Evolutionary conservation across 2,329 filamentous ascomycete species (phyloP).

Genomic region (Arthrobotrys megalospora): DNA sequence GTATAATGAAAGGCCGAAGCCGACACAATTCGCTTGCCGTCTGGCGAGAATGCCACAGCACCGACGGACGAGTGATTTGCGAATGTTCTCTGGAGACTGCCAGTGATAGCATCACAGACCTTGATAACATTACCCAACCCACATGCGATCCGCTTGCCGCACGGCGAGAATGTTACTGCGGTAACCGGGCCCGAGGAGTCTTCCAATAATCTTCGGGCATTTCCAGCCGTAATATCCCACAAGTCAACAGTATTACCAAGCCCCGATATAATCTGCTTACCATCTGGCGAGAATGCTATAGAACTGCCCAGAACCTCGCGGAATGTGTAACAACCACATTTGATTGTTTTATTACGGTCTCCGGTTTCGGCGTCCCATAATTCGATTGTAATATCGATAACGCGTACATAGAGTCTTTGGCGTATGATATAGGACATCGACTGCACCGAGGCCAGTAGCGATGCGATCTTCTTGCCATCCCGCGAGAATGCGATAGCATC

Average conservation of each 20-base stretch:
- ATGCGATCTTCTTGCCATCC: background rate
- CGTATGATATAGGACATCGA: too few species aligned
- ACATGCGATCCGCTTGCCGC: background rate
- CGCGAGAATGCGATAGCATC: background rate
- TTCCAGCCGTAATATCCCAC: background rate
- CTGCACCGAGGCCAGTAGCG: too few species aligned
- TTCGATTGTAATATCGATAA: background rate
- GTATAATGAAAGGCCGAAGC: too few species aligned
- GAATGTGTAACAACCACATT: background rate
- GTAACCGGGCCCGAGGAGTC: background rate
- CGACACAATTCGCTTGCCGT: background rate
- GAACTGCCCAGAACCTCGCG: background rate
- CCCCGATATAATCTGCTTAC: conserved; percentile 4
- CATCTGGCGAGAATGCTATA: conserved; percentile 29
- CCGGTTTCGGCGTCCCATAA: conserved; percentile 89
- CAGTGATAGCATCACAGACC: background rate
- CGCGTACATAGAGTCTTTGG: too few species aligned
- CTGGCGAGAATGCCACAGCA: background rate
- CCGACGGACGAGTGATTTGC: background rate
- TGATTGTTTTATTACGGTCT: conserved; percentile 71
- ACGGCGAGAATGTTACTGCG: background rate
- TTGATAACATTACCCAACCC: background rate
- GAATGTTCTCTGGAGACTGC: background rate
- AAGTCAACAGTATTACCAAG: background rate
- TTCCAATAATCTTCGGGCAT: background rate